Evolutionary conservation across 768 basidiomycete genomes (phyloP).

Genomic region (Suillus occidentalis): DNA sequence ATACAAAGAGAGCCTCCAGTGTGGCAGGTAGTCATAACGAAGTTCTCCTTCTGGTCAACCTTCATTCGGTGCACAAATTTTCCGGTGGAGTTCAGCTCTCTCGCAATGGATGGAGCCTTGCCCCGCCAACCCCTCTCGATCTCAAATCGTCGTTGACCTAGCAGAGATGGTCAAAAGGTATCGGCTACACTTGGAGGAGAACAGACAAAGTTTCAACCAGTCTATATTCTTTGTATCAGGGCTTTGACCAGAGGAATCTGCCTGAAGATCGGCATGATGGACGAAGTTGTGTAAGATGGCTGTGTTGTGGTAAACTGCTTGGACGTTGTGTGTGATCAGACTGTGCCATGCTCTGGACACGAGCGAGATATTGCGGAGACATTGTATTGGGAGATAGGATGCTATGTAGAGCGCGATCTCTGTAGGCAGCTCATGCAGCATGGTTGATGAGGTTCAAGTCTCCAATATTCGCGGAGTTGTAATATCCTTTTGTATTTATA

Average conservation of each 20-base stretch:
- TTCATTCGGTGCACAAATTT: constrained; percentile 69
- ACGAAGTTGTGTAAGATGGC: constrained; percentile 53
- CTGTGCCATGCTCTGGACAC: constrained; percentile 48
- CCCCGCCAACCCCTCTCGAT: constrained; percentile 59
- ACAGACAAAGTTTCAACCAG: constrained; percentile 66
- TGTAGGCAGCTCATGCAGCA: constrained; percentile 51
- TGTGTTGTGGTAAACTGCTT: constrained; percentile 56
- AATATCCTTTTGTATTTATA: not conserved
- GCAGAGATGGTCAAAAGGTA: constrained; percentile 12
- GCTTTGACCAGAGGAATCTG: constrained; percentile 31
- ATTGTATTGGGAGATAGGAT: constrained; percentile 47
- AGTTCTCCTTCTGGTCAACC: constrained; percentile 61
- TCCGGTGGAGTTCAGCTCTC: constrained; percentile 34
- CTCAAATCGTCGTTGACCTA: constrained; percentile 47
- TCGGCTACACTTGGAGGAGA: constrained; percentile 4
- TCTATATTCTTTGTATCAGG: constrained; percentile 37
- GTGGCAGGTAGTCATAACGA: constrained; percentile 57
- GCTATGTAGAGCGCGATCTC: constrained; percentile 56
- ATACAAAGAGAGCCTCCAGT: constrained; percentile 59
- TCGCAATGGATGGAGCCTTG: constrained; percentile 40
- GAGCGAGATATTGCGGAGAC: constrained; percentile 36
- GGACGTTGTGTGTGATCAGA: constrained; percentile 49
- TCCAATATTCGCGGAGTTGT: constrained; percentile 3
- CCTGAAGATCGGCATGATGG: constrained; percentile 31
- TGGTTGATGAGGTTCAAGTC: constrained; percentile 12